Conservation (phyloP, 2,329 filamentous ascomycete species). For the Penicillium digitatum region DNA sequence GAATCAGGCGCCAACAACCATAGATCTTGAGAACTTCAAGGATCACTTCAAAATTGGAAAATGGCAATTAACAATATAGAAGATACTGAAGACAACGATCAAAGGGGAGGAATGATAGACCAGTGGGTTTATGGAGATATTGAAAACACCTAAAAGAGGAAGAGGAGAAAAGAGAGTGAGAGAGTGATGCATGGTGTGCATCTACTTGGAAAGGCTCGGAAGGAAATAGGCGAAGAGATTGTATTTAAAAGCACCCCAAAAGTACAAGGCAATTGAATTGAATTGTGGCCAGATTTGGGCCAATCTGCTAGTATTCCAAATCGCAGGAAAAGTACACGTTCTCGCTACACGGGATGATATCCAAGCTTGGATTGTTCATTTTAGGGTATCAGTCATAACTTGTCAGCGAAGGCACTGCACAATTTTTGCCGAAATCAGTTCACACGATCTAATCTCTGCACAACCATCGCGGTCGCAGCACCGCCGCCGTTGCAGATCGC, state of each 20-base stretch:
- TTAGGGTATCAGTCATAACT: conserved; percentile 13
- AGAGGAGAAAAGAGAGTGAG: neutral
- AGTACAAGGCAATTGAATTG: neutral
- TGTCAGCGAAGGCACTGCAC: neutral
- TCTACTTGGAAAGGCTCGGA: neutral
- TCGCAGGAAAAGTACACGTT: neutral
- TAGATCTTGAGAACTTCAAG: neutral
- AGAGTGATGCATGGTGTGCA: neutral
- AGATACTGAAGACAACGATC: neutral
- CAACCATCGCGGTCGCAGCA: conserved; percentile 83
- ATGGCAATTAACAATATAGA: neutral
- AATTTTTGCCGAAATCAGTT: conserved; percentile 27
- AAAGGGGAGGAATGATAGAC: neutral
- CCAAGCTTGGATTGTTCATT: neutral
- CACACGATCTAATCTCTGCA: conserved; percentile 68
- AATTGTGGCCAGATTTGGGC: neutral
- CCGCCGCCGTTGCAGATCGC: conserved; percentile 97
- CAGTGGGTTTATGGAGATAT: neutral
- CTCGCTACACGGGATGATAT: neutral
- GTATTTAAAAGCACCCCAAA: neutral
- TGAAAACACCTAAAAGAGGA: neutral
- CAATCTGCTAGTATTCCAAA: neutral
- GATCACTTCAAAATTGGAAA: neutral
- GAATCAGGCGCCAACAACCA: neutral
- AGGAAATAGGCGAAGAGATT: neutral